Evolutionary conservation across 169 alveolate species (phyloP), one percentile per base, ranked within the genome.

Genomic region (Miamiensis avidus): DNA sequence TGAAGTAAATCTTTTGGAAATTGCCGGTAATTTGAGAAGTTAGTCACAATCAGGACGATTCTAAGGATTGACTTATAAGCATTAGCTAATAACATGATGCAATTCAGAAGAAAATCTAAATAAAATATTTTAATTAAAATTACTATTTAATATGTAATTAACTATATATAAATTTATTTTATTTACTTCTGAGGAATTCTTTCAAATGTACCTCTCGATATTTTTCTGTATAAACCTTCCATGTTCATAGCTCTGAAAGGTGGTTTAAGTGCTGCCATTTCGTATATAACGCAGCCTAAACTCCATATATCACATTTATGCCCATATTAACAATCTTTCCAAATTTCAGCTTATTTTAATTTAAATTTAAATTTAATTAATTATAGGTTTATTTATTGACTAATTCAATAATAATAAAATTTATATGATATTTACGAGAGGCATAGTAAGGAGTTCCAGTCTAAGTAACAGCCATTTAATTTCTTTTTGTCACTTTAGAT

Each of bases 401-500:
- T 49, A 11, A 11, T 49, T 49, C 4, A 49, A 49, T 49, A 49
- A 49, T 11, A 11, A 49, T 49, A 49, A 49, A 49, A 65, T 91
- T n/a, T n/a, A n/a, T n/a, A n/a, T n/a, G 69, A 49, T 11, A 11
- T 49, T 11, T 49, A 49, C 69, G 69, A 11, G 69, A 83, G 0
- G 95, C 95, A 83, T 91, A 90, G 74, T 81, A 87, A 26, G 93
- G 93, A 31, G 91, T 86, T 81, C 94, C 92, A 26, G 95, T 86
- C 78, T 85, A 85, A 29, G 94, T 87, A 78, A 83, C 83, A 74
- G 69, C 69, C 20, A 84, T 83, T 74, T 91, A 77, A 74, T 92
- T 96, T 64, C 93, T 86, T 86, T 95, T 93, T 0, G 95, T 95
- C 15, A 95, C 96, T 78, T 93, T 95, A 77, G 96, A 91, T 25